Conservation (phyloP, 2,329 filamentous ascomycete species). For the Pyrenophora graminea region DNA sequence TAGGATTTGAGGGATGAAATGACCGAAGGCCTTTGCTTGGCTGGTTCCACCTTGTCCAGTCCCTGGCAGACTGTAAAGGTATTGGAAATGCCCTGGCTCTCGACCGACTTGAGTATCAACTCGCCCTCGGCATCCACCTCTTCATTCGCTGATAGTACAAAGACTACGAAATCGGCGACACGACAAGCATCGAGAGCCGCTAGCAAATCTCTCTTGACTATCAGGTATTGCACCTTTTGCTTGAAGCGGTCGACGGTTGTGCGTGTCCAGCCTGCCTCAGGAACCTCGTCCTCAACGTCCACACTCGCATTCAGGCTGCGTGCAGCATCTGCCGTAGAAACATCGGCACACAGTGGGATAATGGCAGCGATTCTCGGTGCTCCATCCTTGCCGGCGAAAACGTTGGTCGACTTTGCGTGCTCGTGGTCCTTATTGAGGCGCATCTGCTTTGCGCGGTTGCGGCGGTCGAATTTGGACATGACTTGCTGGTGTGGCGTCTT, state of each 20-base stretch:
- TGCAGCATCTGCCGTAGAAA: slow-evolving; percentile 70
- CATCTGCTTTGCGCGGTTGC: slow-evolving; percentile 92
- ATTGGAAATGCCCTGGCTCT: slow-evolving; percentile 93
- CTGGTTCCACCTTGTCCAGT: slow-evolving; percentile 75
- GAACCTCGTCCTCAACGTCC: slow-evolving; percentile 71
- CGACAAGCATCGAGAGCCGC: slow-evolving; percentile 83
- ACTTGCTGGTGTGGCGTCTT: slow-evolving; percentile 94
- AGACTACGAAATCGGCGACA: slow-evolving; percentile 86
- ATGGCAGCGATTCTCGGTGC: slow-evolving; percentile 88
- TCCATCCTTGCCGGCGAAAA: slow-evolving; percentile 86
- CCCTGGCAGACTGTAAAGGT: slow-evolving; percentile 84
- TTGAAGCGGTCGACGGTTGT: slow-evolving; percentile 88
- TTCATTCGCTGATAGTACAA: slow-evolving; percentile 78
- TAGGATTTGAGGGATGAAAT: slow-evolving; percentile 85
- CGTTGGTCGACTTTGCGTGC: slow-evolving; percentile 73
- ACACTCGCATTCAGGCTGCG: slow-evolving; percentile 74
- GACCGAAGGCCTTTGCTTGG: slow-evolving; percentile 77
- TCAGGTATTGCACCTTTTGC: slow-evolving; percentile 87
- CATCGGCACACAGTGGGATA: slow-evolving; percentile 77
- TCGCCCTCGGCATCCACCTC: slow-evolving; percentile 87
- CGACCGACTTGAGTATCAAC: slow-evolving; percentile 80
- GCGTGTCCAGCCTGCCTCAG: slow-evolving; percentile 62
- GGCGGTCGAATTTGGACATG: slow-evolving; percentile 94
- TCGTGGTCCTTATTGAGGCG: slow-evolving; percentile 82
- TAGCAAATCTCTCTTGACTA: slow-evolving; percentile 72